phyloP scores from a whole-genome alignment of 768 basidiomycete species.

The Termitomyces sp. region DNA sequence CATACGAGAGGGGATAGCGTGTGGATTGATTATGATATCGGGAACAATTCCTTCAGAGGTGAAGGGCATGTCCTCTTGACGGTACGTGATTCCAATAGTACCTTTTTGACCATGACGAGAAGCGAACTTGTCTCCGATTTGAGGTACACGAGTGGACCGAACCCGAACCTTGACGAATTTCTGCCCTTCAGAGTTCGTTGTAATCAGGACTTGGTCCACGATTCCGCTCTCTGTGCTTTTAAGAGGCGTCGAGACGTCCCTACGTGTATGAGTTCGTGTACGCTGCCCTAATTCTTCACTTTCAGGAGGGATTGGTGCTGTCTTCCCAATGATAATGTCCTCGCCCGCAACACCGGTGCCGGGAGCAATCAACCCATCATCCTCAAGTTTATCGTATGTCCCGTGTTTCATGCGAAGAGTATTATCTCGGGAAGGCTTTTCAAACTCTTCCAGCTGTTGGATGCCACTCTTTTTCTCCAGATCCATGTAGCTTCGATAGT shows the following conservation, averaged over 20 bases:
- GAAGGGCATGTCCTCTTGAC: constrained; percentile 99
- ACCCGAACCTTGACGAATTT: constrained; percentile 99
- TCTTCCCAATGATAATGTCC: constrained; percentile 99
- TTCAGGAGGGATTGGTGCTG: constrained; percentile 93
- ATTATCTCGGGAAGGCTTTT: constrained; percentile 89
- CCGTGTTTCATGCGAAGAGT: constrained; percentile 97
- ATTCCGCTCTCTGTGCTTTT: constrained; percentile 98
- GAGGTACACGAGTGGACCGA: constrained; percentile 92
- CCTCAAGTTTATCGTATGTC: constrained; percentile 96
- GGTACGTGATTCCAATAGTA: constrained; percentile 98
- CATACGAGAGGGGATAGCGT: constrained; percentile 99
- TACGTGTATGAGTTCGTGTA: constrained; percentile 86
- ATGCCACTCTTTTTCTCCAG: constrained; percentile 95
- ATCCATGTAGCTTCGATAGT: constrained; percentile 98
- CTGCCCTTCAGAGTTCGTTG: constrained; percentile 92
- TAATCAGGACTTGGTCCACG: constrained; percentile 95
- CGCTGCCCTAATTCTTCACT: constrained; percentile 96
- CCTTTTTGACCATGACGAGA: constrained; percentile 99
- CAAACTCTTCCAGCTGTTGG: constrained; percentile 90
- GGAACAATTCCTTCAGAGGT: constrained; percentile 95
- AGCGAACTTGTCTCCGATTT: constrained; percentile 98
- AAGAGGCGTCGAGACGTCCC: constrained; percentile 95
- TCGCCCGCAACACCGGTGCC: constrained; percentile 94
- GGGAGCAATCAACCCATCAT: constrained; percentile 92
- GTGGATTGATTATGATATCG: constrained; percentile 97